These are phyloP conservation scores for Apiospora rasikravindrae DNA, from an alignment of 2,329 filamentous ascomycete genomes.

Conservation along the genomic window DNA sequence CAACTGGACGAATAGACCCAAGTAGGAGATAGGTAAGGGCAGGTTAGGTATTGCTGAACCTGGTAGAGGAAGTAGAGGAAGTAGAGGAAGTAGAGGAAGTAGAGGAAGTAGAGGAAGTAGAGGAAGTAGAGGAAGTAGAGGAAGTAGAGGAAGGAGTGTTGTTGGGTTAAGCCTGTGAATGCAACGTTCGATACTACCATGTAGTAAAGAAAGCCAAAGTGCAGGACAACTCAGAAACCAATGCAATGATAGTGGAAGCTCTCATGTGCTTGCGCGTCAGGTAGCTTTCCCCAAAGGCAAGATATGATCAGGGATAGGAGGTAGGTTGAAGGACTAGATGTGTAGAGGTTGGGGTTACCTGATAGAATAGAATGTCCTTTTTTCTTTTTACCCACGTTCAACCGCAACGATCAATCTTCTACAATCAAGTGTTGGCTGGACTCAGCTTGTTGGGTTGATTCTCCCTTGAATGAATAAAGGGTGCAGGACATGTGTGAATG, in stretches of 20 bases:
- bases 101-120: too few species aligned
- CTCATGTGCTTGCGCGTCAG: background rate
- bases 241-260: background rate
- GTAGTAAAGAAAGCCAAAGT: constrained; percentile 1
- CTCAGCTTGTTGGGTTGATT: background rate
- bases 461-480: background rate
- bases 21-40: background rate
- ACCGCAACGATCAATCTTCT: background rate
- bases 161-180: background rate
- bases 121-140: too few species aligned
- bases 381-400: background rate
- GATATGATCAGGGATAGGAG: background rate
- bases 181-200: background rate
- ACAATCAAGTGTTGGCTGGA: constrained; percentile 17
- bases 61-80: constrained; percentile 24
- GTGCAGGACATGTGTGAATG: background rate
- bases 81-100: too few species aligned
- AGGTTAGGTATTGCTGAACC: constrained; percentile 27
- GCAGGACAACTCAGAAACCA: background rate
- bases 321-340: background rate
- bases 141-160: too few species aligned
- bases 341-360: background rate
- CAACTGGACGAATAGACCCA: background rate
- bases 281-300: background rate
- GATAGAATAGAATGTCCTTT: background rate